These are phyloP conservation scores for Rhizopus stolonifer DNA, from an alignment of 371 early-diverging fungal species.

Conservation along the genomic window DNA sequence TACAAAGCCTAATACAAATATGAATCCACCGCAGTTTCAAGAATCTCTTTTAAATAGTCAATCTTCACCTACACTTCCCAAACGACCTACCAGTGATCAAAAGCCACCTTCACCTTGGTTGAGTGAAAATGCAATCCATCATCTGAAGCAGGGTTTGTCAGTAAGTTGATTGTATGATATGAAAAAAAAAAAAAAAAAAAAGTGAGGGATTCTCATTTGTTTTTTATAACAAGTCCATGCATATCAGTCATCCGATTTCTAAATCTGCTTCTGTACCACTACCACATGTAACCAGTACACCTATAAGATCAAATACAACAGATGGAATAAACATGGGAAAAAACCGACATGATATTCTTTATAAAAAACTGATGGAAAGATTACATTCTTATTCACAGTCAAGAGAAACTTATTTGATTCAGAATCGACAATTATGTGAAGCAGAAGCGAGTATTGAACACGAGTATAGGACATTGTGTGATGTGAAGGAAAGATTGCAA, in stretches of 20 bases:
- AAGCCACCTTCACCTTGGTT: too few species aligned
- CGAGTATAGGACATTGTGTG: constrained; percentile 52
- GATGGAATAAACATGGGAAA: constrained; percentile 3
- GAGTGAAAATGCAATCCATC: too few species aligned
- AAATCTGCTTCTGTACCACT: constrained; percentile 23
- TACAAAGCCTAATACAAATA: too few species aligned
- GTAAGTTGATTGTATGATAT: constrained; percentile 16
- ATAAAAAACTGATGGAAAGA: constrained; percentile 41
- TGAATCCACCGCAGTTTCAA: too few species aligned
- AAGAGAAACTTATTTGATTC: constrained; percentile 48
- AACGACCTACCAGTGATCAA: too few species aligned
- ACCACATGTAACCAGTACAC: constrained; percentile 84
- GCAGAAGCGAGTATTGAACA: constrained; percentile 63
- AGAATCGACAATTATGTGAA: constrained; percentile 63
- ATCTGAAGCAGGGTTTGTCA: too few species aligned
- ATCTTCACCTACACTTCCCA: too few species aligned
- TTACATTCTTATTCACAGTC: constrained; percentile 49
- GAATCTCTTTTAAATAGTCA: too few species aligned
- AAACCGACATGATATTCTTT: constrained; percentile 31
- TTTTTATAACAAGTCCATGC: constrained; percentile 25
- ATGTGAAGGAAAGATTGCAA: constrained; percentile 53
- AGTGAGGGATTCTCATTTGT: background rate
- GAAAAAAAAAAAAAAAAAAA: background rate
- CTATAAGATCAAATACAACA: constrained; percentile 27
- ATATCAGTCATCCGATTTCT: constrained; percentile 18